Evolutionary conservation across 495 filamentous ascomycete genomes (phyloP).

Genomic region (Mytilinidion resinicola): DNA sequence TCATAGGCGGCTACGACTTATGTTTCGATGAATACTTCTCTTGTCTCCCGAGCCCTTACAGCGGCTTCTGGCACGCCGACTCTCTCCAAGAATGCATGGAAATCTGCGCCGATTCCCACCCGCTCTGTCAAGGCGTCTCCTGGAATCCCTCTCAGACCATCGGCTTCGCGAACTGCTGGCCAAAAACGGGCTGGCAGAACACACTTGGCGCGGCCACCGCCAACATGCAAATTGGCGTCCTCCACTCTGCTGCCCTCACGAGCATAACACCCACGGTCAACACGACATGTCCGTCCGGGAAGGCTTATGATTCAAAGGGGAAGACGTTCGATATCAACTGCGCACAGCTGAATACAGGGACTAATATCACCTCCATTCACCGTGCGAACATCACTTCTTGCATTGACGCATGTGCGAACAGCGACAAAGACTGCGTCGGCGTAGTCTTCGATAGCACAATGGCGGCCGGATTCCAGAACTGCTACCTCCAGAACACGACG

Average conservation of each 20-base stretch:
- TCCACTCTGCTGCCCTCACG: conserved; percentile 12
- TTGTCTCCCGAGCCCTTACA: conserved; percentile 1
- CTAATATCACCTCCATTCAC: conserved; percentile 13
- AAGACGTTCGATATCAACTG: conserved; percentile 17
- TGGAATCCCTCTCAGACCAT: conserved; percentile 13
- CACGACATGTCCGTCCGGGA: conserved; percentile 6
- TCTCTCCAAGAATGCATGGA: conserved; percentile 15
- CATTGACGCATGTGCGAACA: conserved; percentile 13
- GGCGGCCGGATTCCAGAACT: conserved; percentile 19
- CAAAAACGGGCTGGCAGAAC: conserved; percentile 8
- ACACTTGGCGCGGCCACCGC: neutral
- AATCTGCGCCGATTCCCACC: conserved; percentile 12
- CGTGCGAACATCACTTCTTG: conserved; percentile 9
- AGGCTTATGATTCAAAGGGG: neutral
- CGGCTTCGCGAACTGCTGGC: conserved; percentile 19
- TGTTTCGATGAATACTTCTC: conserved; percentile 11
- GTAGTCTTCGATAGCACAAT: conserved; percentile 14
- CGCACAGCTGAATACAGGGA: conserved; percentile 10
- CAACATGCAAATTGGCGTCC: neutral
- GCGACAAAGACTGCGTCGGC: conserved; percentile 11
- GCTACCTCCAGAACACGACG: conserved; percentile 21
- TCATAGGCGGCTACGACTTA: conserved; percentile 6
- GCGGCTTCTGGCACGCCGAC: conserved; percentile 16
- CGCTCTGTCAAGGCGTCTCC: conserved; percentile 9
- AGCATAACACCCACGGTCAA: conserved; percentile 5